phyloP scores from a whole-genome alignment of 805 yeast genomes.

The Yamadazyma olivae region DNA sequence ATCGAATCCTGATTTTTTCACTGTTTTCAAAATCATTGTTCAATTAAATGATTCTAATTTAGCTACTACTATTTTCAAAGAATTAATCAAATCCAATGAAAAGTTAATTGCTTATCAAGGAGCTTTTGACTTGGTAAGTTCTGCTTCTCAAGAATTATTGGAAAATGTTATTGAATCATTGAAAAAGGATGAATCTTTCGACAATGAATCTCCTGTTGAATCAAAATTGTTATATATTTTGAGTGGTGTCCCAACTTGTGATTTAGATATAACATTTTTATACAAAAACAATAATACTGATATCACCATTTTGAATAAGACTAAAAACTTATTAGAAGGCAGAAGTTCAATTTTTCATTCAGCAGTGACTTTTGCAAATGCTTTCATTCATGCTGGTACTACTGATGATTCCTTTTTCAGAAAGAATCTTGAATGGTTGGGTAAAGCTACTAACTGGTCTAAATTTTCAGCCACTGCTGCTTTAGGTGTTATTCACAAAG shows the following conservation, averaged over 20 bases:
- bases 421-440: slow-evolving; percentile 90
- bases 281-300: slow-evolving; percentile 87
- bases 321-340: slow-evolving; percentile 82
- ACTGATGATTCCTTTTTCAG: slow-evolving; percentile 92
- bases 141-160: slow-evolving; percentile 87
- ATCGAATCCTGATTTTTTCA: slow-evolving; percentile 70
- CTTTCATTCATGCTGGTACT: slow-evolving; percentile 94
- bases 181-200: slow-evolving; percentile 26
- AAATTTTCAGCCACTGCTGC: slow-evolving; percentile 98
- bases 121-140: slow-evolving; percentile 89
- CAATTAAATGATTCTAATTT: slow-evolving; percentile 76
- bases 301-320: slow-evolving; percentile 70
- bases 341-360: slow-evolving; percentile 92
- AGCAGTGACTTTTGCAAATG: slow-evolving; percentile 92
- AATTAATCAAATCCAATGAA: slow-evolving; percentile 50
- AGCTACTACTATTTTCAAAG: slow-evolving; percentile 67
- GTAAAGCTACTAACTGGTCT: slow-evolving; percentile 98
- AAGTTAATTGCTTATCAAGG: slow-evolving; percentile 78
- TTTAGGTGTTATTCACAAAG: slow-evolving; percentile 93
- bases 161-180: slow-evolving; percentile 49
- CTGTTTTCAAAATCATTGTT: slow-evolving; percentile 80
- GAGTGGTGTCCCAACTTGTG: slow-evolving; percentile 92
- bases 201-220: slow-evolving; percentile 18
- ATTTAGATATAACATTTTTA: slow-evolving; percentile 83
- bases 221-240: slow-evolving; percentile 63